phyloP scores from a whole-genome alignment of 495 filamentous ascomycete genomes.

The Zalerion maritima region DNA sequence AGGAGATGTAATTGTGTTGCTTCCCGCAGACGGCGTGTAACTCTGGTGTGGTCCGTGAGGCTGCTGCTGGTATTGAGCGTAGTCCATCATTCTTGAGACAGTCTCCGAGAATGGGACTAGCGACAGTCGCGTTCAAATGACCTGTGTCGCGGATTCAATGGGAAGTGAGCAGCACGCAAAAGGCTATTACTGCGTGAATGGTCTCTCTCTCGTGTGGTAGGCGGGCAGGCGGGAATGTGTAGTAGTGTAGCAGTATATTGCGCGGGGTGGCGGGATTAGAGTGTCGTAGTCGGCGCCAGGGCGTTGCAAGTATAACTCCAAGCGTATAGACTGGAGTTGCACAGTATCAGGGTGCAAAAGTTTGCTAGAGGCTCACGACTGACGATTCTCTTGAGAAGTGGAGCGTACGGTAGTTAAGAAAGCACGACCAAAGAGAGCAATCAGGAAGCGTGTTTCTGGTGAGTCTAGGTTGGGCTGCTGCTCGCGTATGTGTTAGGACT shows the following conservation, averaged over 20 bases:
- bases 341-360: slow-evolving; percentile 16
- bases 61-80: slow-evolving; percentile 52
- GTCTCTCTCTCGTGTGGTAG: too few species aligned
- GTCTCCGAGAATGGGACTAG: slow-evolving; percentile 14
- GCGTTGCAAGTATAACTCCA: too few species aligned
- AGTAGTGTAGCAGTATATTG: too few species aligned
- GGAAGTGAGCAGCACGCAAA: slow-evolving; percentile 10
- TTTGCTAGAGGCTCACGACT: slow-evolving; percentile 8
- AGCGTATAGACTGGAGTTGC: slow-evolving; percentile 12
- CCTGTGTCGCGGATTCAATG: slow-evolving; percentile 12
- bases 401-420: slow-evolving; percentile 10
- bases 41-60: slow-evolving; percentile 34
- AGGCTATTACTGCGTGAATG: too few species aligned
- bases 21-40: slow-evolving; percentile 37
- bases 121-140: slow-evolving; percentile 12
- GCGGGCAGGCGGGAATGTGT: too few species aligned
- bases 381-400: not conserved
- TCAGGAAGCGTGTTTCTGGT: not conserved
- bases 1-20: slow-evolving; percentile 47
- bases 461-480: not conserved
- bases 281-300: too few species aligned
- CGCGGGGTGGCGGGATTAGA: too few species aligned
- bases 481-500: slow-evolving; percentile 19
- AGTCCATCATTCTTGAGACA: slow-evolving; percentile 48
- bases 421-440: slow-evolving; percentile 9